A percentile compares a stretch with the other conserved stretches of the same genome.
phyloP scores from a whole-genome alignment of 2,329 filamentous ascomycete species.

The Fusarium pseudoanthophilum region DNA sequence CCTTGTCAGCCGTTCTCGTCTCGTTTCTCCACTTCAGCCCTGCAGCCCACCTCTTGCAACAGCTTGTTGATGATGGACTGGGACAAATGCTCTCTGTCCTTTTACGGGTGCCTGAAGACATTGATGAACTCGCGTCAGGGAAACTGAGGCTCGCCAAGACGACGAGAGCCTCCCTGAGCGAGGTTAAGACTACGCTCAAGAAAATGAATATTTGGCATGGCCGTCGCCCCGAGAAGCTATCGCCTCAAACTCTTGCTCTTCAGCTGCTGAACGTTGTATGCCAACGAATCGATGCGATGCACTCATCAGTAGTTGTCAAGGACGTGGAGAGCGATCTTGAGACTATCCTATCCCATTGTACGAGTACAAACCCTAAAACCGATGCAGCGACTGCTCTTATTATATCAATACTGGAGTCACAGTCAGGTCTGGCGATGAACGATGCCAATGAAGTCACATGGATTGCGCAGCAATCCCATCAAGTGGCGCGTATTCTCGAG shows the following conservation, averaged over 20 bases:
- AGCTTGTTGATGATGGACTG: slow-evolving; percentile 66
- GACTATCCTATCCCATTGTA: slow-evolving; percentile 39
- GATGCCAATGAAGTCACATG: slow-evolving; percentile 37
- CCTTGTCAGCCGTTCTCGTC: slow-evolving; percentile 71
- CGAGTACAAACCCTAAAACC: slow-evolving; percentile 21
- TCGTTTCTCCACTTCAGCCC: slow-evolving; percentile 70
- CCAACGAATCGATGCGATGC: slow-evolving; percentile 42
- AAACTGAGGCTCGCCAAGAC: slow-evolving; percentile 75
- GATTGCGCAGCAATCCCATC: slow-evolving; percentile 44
- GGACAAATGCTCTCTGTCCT: slow-evolving; percentile 66
- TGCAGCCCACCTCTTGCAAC: slow-evolving; percentile 67
- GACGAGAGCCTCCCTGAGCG: slow-evolving; percentile 65
- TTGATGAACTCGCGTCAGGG: slow-evolving; percentile 70
- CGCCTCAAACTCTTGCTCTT: slow-evolving; percentile 71
- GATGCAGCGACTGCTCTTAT: slow-evolving; percentile 57
- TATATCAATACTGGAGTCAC: slow-evolving; percentile 52
- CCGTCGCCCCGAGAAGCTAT: slow-evolving; percentile 60
- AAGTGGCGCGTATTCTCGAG: slow-evolving; percentile 47
- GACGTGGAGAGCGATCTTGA: slow-evolving; percentile 45
- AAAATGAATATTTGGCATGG: slow-evolving; percentile 70
- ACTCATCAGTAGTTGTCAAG: slow-evolving; percentile 45
- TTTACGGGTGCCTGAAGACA: slow-evolving; percentile 63
- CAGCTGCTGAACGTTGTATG: slow-evolving; percentile 66
- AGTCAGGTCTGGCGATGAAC: slow-evolving; percentile 46
- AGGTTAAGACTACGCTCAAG: slow-evolving; percentile 64